Conservation (phyloP, 805 yeast species). For the Kockiozyma suomiensis region DNA sequence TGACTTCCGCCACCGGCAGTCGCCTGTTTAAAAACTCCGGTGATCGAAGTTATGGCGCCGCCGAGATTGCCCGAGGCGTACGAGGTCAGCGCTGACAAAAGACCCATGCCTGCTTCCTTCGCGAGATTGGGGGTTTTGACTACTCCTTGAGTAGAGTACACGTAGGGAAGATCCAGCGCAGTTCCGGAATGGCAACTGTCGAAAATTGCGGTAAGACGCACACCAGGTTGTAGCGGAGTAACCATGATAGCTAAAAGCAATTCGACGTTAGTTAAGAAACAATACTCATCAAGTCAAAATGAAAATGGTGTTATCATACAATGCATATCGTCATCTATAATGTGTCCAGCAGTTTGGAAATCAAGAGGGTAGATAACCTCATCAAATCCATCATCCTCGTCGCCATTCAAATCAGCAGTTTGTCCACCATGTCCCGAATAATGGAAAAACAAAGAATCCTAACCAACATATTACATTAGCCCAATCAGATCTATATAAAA, state of each 20-base stretch:
- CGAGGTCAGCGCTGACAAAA: constrained; percentile 59
- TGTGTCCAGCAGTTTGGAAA: constrained; percentile 65
- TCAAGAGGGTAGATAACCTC: constrained; percentile 76
- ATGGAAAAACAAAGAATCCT: constrained; percentile 75
- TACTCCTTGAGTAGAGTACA: constrained; percentile 81
- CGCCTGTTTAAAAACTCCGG: constrained; percentile 42
- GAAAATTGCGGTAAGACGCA: constrained; percentile 74
- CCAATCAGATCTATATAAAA: background rate
- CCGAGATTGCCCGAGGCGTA: constrained; percentile 65
- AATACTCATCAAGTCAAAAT: background rate
- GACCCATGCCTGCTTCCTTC: constrained; percentile 72
- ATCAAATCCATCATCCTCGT: constrained; percentile 73
- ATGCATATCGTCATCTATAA: constrained; percentile 76
- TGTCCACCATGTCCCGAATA: constrained; percentile 89
- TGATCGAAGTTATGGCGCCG: constrained; percentile 49
- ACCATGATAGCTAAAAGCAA: constrained; percentile 54
- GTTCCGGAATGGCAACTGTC: constrained; percentile 90
- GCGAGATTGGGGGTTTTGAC: constrained; percentile 77
- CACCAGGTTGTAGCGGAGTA: constrained; percentile 67
- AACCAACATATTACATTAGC: too few relatives aligned
- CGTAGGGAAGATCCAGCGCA: constrained; percentile 75
- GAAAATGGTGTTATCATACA: too few relatives aligned
- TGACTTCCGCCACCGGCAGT: constrained; percentile 21
- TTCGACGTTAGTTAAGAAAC: background rate
- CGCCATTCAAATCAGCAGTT: constrained; percentile 67